Percentiles rank a stretch among this genome's conserved stretches.
Conservation (phyloP, 805 yeast genomes). For the Saccharomycopsis schoenii region DNA sequence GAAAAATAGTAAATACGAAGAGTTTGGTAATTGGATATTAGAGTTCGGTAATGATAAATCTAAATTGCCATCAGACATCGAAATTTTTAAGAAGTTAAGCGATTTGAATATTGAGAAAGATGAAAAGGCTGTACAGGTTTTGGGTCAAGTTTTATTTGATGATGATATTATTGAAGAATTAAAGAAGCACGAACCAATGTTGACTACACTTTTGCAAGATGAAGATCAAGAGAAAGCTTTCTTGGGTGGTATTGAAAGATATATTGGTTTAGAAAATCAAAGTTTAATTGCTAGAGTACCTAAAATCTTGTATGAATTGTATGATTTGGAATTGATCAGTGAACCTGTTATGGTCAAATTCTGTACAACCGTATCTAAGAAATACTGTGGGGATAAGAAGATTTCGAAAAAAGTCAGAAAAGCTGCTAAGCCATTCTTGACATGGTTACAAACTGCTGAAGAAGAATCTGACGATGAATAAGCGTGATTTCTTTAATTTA, state of each 20-base stretch:
- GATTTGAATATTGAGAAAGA: constrained; percentile 66
- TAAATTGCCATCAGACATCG: constrained; percentile 72
- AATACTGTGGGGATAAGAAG: constrained; percentile 79
- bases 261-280: constrained; percentile 73
- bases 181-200: constrained; percentile 69
- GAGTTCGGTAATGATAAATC: constrained; percentile 42
- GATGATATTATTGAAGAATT: constrained; percentile 53
- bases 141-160: constrained; percentile 83
- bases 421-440: constrained; percentile 91
- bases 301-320: constrained; percentile 69
- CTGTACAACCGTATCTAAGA: constrained; percentile 89
- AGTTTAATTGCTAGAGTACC: constrained; percentile 65
- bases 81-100: constrained; percentile 79
- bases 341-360: constrained; percentile 76
- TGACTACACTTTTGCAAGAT: constrained; percentile 62
- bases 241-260: constrained; percentile 92
- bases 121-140: constrained; percentile 75
- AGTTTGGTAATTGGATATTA: constrained; percentile 19
- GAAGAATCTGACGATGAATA: constrained; percentile 43
- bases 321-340: constrained; percentile 72
- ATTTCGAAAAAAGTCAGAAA: constrained; percentile 83
- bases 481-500: constrained; percentile 11
- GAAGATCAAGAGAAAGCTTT: constrained; percentile 75
- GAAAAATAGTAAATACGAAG: constrained; percentile 45
- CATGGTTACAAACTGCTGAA: constrained; percentile 94